Percentiles rank a stretch among this genome's conserved stretches.
Evolutionary conservation across 148 eudicot species (phyloP).

Genomic region (Diospyros kaki): DNA sequence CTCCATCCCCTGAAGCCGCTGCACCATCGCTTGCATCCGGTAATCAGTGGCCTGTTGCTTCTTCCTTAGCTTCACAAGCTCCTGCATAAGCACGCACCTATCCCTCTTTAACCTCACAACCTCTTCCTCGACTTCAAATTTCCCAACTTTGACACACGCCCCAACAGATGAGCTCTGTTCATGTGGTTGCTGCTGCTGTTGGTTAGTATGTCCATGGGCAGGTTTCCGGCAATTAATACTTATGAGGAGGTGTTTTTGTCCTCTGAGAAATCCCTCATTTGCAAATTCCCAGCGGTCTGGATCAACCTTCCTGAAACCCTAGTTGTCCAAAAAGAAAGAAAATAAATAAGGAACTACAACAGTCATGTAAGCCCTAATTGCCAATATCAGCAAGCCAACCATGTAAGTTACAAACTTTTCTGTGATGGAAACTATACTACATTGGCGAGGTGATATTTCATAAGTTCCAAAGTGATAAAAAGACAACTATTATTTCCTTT

Average conservation of each 20-base stretch:
- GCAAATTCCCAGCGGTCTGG: slow-evolving; percentile 79
- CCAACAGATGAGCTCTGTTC: slow-evolving; percentile 39
- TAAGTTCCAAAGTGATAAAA: no score
- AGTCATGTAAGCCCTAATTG: background rate
- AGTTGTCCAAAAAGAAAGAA: slow-evolving; percentile 12
- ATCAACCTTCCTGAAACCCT: slow-evolving; percentile 70
- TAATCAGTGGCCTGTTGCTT: slow-evolving; percentile 58
- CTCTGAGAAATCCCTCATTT: slow-evolving; percentile 61
- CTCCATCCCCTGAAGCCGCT: slow-evolving; percentile 69
- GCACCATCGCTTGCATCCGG: slow-evolving; percentile 51
- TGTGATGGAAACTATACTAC: no score
- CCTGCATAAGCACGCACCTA: slow-evolving; percentile 62
- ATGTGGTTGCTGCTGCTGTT: slow-evolving; percentile 31
- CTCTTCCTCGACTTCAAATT: slow-evolving; percentile 61
- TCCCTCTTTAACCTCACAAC: slow-evolving; percentile 64
- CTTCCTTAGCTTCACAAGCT: slow-evolving; percentile 57
- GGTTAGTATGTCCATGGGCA: slow-evolving; percentile 40
- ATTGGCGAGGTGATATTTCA: no score
- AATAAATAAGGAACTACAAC: background rate
- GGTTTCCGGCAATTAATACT: slow-evolving; percentile 49
- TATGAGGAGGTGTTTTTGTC: slow-evolving; percentile 50
- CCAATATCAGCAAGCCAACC: background rate
- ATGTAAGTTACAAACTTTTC: no score
- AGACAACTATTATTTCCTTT: no score
- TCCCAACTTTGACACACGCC: slow-evolving; percentile 65